These are phyloP conservation scores for Vaccinium vitisidaea DNA, from an alignment of 148 eudicot species.

Conservation along the genomic window DNA sequence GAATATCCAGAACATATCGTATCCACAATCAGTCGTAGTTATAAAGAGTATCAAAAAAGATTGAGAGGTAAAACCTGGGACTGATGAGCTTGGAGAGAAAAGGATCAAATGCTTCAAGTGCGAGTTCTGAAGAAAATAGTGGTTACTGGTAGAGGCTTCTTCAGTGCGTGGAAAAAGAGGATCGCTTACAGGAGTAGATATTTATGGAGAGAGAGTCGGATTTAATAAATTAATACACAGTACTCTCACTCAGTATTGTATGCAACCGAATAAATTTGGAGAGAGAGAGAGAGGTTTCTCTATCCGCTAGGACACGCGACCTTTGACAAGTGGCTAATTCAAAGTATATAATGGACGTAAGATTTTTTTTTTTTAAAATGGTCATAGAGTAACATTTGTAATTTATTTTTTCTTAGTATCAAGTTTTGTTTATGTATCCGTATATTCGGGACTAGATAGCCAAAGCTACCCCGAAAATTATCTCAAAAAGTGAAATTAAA, in stretches of 20 bases:
- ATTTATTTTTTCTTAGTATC: too few relatives aligned
- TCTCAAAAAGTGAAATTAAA: too few relatives aligned
- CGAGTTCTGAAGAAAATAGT: not conserved
- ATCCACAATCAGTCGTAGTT: too few relatives aligned
- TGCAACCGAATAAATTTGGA: not conserved
- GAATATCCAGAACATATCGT: too few relatives aligned
- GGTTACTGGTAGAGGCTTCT: not conserved
- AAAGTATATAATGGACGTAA: too few relatives aligned
- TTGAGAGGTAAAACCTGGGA: not conserved
- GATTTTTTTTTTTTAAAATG: too few relatives aligned
- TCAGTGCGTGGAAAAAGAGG: not conserved
- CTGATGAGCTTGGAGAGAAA: not conserved
- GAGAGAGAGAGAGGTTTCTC: not conserved
- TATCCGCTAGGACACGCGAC: not conserved
- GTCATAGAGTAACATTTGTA: too few relatives aligned
- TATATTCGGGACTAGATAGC: too few relatives aligned
- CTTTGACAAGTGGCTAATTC: not conserved
- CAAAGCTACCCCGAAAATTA: too few relatives aligned
- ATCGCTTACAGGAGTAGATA: not conserved
- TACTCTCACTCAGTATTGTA: not conserved
- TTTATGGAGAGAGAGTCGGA: not conserved
- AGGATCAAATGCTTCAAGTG: not conserved
- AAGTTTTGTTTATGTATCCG: too few relatives aligned
- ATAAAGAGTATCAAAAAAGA: not conserved
- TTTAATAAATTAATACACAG: not conserved